Conservation (phyloP, 2,329 filamentous ascomycete species). For the Huntiella omanensis region DNA sequence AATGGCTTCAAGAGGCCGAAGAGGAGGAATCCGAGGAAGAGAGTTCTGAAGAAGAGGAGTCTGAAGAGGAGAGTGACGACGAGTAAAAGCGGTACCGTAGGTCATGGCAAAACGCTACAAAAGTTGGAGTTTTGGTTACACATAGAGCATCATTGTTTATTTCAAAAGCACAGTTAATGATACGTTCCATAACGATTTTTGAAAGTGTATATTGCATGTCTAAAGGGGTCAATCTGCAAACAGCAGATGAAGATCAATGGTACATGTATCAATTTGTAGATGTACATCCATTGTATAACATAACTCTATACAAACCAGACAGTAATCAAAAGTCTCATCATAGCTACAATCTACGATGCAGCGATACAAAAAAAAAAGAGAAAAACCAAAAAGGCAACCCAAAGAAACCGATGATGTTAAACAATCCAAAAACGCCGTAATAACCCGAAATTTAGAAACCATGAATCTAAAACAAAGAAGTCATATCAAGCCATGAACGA, state of each 20-base stretch:
- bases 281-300: too few relatives aligned
- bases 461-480: neutral
- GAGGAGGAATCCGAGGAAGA: conserved; percentile 37
- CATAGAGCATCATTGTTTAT: too few relatives aligned
- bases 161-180: neutral
- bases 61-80: conserved; percentile 18
- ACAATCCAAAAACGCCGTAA: neutral
- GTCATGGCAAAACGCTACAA: neutral
- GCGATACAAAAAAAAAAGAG: neutral
- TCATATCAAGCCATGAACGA: conserved; percentile 1
- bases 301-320: too few relatives aligned
- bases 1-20: conserved; percentile 64
- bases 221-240: too few relatives aligned
- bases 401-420: neutral
- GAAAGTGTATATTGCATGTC: too few relatives aligned
- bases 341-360: neutral
- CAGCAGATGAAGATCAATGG: too few relatives aligned
- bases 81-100: neutral
- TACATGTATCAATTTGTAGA: too few relatives aligned
- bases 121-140: neutral
- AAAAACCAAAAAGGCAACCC: neutral
- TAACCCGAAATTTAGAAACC: too few relatives aligned
- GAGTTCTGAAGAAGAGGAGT: conserved; percentile 34
- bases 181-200: neutral
- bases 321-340: too few relatives aligned